Percentiles rank a stretch among this genome's conserved stretches.
phyloP scores from a whole-genome alignment of 139 green algal species.

The Coelastrella sp. region DNA sequence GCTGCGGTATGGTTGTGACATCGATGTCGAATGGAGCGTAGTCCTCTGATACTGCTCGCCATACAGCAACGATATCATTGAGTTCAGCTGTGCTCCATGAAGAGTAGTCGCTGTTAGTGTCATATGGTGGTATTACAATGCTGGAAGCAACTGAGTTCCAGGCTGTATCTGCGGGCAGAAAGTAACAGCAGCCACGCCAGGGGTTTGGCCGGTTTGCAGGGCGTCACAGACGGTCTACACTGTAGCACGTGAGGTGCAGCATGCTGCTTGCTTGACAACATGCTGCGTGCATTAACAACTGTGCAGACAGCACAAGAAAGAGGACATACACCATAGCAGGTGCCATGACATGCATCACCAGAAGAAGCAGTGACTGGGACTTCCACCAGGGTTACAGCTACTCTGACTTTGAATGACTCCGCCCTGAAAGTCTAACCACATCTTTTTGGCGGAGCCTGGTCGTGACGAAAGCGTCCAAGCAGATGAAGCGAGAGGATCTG shows the following conservation, averaged over 20 bases:
- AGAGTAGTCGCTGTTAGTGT: slow-evolving; percentile 7
- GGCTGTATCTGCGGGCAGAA: not conserved
- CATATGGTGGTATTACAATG: slow-evolving; percentile 7
- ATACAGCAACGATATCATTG: slow-evolving; percentile 26
- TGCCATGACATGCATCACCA: too few relatives aligned
- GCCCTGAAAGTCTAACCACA: slow-evolving; percentile 10
- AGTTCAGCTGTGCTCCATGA: slow-evolving; percentile 4
- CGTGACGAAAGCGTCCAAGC: slow-evolving; percentile 27
- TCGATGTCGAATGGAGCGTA: slow-evolving; percentile 33
- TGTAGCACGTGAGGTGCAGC: not conserved
- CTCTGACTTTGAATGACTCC: not conserved
- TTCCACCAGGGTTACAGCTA: too few relatives aligned
- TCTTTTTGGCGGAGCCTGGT: slow-evolving; percentile 10
- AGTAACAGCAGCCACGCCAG: not conserved
- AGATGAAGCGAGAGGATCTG: not conserved
- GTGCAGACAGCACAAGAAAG: too few relatives aligned
- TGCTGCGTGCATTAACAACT: too few relatives aligned
- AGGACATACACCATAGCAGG: too few relatives aligned
- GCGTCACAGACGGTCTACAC: too few relatives aligned
- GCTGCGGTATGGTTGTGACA: slow-evolving; percentile 22
- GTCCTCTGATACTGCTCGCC: slow-evolving; percentile 35
- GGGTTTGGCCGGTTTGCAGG: too few relatives aligned
- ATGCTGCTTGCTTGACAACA: too few relatives aligned
- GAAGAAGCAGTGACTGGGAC: too few relatives aligned
- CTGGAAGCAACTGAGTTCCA: not conserved